Percentiles rank a stretch among this genome's conserved stretches.
Evolutionary conservation across 1,139 yeast genomes (phyloP).

Genomic region (Saccharomyces hybrid): DNA sequence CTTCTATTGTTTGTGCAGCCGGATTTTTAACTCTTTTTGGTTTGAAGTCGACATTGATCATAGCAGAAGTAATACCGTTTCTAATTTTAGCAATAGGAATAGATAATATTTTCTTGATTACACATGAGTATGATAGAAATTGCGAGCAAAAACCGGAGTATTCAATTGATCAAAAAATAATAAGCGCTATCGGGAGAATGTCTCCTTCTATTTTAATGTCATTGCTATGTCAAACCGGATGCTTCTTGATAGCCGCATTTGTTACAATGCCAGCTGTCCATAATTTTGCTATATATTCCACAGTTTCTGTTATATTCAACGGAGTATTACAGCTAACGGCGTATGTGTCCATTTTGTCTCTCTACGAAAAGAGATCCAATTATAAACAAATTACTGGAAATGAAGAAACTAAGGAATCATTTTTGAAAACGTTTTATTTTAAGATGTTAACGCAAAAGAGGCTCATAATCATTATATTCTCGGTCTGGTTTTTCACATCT

Average conservation of each 20-base stretch:
- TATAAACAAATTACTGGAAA: slow-evolving; percentile 7
- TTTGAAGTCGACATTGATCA: slow-evolving; percentile 77
- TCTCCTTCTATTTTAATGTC: slow-evolving; percentile 86
- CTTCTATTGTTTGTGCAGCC: slow-evolving; percentile 74
- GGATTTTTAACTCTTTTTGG: slow-evolving; percentile 74
- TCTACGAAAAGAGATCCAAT: slow-evolving; percentile 20
- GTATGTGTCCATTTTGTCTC: slow-evolving; percentile 57
- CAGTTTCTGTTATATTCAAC: slow-evolving; percentile 75
- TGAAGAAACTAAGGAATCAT: slow-evolving; percentile 19
- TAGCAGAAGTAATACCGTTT: slow-evolving; percentile 97
- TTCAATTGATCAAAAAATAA: slow-evolving; percentile 46
- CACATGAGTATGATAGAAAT: slow-evolving; percentile 63
- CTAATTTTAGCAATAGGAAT: slow-evolving; percentile 89
- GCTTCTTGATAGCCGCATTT: slow-evolving; percentile 68
- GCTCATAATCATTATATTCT: slow-evolving; percentile 44
- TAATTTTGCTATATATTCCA: slow-evolving; percentile 85
- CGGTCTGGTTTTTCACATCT: slow-evolving; percentile 58
- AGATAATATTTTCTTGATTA: slow-evolving; percentile 81
- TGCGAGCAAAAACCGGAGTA: slow-evolving; percentile 40
- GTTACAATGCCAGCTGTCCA: slow-evolving; percentile 95
- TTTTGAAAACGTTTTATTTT: slow-evolving; percentile 34
- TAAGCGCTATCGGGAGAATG: slow-evolving; percentile 57
- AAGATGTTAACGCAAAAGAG: not conserved
- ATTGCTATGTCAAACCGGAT: slow-evolving; percentile 63
- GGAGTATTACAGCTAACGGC: slow-evolving; percentile 73